Conservation (phyloP, 2,329 filamentous ascomycete genomes). For the Diaporthe sp. region DNA sequence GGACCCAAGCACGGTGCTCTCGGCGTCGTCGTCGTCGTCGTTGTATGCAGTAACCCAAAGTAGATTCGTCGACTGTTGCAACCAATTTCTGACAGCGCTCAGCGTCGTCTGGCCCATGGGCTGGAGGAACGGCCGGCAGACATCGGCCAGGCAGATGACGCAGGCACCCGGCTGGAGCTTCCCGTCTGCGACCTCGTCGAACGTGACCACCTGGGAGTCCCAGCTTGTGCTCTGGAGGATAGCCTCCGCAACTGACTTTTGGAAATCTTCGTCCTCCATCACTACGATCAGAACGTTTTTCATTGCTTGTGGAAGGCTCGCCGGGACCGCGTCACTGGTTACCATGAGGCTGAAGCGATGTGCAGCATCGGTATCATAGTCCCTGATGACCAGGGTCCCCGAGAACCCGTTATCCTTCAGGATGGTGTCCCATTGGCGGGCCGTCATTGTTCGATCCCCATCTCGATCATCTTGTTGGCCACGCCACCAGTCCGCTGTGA, state of each 20-base stretch:
- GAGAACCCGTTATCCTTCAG: constrained; percentile 36
- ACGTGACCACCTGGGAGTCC: neutral
- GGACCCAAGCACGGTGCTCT: neutral
- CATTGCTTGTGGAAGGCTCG: neutral
- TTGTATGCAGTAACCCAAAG: constrained; percentile 18
- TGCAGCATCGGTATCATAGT: constrained; percentile 32
- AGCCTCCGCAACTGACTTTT: neutral
- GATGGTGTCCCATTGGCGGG: neutral
- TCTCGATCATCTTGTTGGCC: neutral
- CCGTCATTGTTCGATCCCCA: neutral
- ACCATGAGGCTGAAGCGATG: constrained; percentile 6
- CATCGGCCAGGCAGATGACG: neutral
- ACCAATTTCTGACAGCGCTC: neutral
- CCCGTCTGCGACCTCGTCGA: neutral
- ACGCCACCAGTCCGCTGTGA: neutral
- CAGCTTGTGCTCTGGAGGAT: neutral
- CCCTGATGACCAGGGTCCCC: constrained; percentile 20
- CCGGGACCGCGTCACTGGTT: neutral
- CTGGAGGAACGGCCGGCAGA: constrained; percentile 1
- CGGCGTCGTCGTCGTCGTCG: neutral
- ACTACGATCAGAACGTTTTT: neutral
- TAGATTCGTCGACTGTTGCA: neutral
- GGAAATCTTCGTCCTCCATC: neutral
- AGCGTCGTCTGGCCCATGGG: neutral
- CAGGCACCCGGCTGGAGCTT: neutral